Conservation (phyloP, 805 yeast genomes). For the Lipomyces japonicus region DNA sequence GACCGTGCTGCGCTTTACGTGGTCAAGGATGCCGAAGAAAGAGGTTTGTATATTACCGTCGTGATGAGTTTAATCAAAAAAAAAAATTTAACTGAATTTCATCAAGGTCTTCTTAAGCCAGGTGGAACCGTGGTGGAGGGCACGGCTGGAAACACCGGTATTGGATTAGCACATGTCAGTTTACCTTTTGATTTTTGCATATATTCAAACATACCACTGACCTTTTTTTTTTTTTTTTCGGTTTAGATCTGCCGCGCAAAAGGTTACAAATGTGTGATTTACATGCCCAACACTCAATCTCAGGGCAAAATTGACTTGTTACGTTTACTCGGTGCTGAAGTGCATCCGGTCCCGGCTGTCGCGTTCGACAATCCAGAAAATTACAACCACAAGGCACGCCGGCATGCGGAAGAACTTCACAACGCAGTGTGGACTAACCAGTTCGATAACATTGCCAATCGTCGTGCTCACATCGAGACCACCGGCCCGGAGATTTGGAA, state of each 20-base stretch:
- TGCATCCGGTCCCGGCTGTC: slow-evolving; percentile 82
- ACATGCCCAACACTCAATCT: slow-evolving; percentile 89
- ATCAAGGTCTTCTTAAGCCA: slow-evolving; percentile 48
- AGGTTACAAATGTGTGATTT: slow-evolving; percentile 80
- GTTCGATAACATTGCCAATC: slow-evolving; percentile 81
- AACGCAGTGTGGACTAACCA: slow-evolving; percentile 94
- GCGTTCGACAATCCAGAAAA: slow-evolving; percentile 77
- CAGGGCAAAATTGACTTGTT: slow-evolving; percentile 73
- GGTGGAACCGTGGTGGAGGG: slow-evolving; percentile 92
- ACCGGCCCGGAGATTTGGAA: slow-evolving; percentile 94
- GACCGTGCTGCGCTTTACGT: slow-evolving; percentile 83
- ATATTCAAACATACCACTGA: slow-evolving; percentile 35
- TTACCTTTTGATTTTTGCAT: not conserved
- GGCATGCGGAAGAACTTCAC: slow-evolving; percentile 70
- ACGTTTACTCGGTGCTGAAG: slow-evolving; percentile 77
- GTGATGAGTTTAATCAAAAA: no score
- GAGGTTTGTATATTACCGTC: slow-evolving; percentile 45
- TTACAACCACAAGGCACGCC: slow-evolving; percentile 80
- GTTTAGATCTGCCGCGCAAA: slow-evolving; percentile 61
- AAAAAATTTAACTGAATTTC: not conserved
- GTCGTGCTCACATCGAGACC: slow-evolving; percentile 82
- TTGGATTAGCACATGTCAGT: slow-evolving; percentile 67
- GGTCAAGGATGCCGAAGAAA: slow-evolving; percentile 71
- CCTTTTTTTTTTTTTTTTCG: no score
- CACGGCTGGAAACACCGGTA: slow-evolving; percentile 95